A percentile compares a stretch with the other conserved stretches of the same genome.
Evolutionary conservation across 2,329 filamentous ascomycete genomes (phyloP).

Genomic region (Paramyrothecium sp.): DNA sequence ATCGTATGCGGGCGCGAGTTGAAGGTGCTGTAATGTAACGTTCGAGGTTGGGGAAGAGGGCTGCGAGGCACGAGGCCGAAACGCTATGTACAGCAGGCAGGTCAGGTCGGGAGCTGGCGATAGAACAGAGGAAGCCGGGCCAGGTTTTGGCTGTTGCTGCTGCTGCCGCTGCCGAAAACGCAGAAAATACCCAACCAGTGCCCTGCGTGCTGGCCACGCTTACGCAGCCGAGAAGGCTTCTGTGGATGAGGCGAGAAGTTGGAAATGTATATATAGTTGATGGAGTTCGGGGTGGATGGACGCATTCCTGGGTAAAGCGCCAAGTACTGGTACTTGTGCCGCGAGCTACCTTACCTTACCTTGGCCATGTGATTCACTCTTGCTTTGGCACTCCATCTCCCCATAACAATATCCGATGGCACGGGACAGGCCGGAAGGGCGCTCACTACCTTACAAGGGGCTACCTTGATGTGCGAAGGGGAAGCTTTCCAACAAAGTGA

Average conservation of each 20-base stretch:
- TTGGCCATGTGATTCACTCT: background rate
- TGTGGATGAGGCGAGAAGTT: background rate
- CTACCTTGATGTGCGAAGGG: too few relatives aligned
- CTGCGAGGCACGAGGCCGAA: too few relatives aligned
- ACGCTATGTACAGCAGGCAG: too few relatives aligned
- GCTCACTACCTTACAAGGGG: too few relatives aligned
- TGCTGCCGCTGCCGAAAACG: background rate
- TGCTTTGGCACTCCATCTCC: background rate
- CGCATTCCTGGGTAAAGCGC: background rate
- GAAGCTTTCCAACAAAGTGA: too few relatives aligned
- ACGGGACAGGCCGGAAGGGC: background rate
- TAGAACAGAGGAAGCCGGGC: too few relatives aligned
- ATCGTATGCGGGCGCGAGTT: background rate
- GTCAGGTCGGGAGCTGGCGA: too few relatives aligned
- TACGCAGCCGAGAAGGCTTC: background rate
- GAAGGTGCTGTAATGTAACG: background rate
- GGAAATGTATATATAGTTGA: background rate
- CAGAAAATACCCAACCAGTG: background rate
- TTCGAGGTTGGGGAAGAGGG: background rate
- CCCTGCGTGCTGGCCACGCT: background rate
- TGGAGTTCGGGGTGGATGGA: background rate
- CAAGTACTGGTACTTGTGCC: background rate
- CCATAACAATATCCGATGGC: background rate
- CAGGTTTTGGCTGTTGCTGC: too few relatives aligned
- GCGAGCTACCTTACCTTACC: background rate